Base-by-base conservation (phyloP, 345 rosid genomes). In the Brassica cretica region DNA sequence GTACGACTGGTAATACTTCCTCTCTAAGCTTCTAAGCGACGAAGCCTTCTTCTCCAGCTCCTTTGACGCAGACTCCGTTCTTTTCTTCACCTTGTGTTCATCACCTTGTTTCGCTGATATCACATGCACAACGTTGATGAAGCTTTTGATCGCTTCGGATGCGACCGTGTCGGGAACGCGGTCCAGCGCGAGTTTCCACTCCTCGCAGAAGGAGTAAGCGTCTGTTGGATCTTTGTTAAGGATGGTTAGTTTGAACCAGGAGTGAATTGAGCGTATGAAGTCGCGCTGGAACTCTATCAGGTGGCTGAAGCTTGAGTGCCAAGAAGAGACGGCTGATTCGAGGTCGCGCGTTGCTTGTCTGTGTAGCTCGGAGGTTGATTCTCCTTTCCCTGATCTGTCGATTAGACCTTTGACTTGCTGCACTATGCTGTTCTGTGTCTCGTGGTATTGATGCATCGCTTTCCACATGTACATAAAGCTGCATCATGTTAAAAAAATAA, bases 381-480 rank as follows among this genome's bases (percentile, higher is more conserved):
- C 87, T 6, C 98, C 97, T 77, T 78, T 93, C 61, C 82, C 81
- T 21, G 95, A 82, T 73, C 35, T 86, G 86, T 88, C 87, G 72
- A 91, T 84, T 51, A 94, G 98, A 44, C 98, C 98, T 29, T 86
- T 84, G 12, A 93, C 98, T 84, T 94, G 98, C 85, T 93, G 96
- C 72, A 94, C 98, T 12, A 93, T 89, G 83, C 79, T 79, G 77
- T 78, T 90, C 84, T 94, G 98, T 68, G 88, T 81, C 82, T 94
- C 96, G 58, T 94, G 98, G 84, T 74, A 87, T 65, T 89, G 91
- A 74, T 94, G 85, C 98, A 93, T 93, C 5, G 91, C 84, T 77
- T 71, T 88, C 98, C 98, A 94, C 98, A 94, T 89, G 82, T 91
- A 91, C 98, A 90, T 91, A 76, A 89, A 89, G 82, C 98, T 94